These are phyloP conservation scores for Russula sp. DNA, from an alignment of 768 basidiomycete species.

Conservation along the genomic window DNA sequence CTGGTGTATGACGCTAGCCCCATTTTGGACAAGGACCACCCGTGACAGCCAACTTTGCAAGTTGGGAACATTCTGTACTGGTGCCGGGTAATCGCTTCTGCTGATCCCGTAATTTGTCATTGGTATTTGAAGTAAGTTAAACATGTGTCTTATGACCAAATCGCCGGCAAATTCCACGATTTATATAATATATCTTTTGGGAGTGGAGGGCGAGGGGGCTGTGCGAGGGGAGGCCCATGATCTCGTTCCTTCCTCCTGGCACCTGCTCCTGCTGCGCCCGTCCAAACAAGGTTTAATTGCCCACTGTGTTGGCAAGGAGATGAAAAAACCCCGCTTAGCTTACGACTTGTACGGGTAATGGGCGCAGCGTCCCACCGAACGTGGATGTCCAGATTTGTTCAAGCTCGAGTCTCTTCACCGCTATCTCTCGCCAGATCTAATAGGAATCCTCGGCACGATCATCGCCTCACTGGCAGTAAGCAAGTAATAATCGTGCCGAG, in stretches of 20 bases:
- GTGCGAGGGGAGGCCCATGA: not conserved
- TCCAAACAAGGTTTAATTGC: constrained; percentile 20
- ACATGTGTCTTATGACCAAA: not conserved
- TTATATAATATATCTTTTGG: not conserved
- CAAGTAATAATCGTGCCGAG: not conserved
- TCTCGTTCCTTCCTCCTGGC: not conserved
- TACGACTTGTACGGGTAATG: not conserved
- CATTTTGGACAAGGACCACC: not conserved
- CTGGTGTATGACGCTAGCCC: not conserved
- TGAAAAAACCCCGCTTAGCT: not conserved
- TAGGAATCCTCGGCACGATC: too few relatives aligned
- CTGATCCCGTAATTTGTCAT: not conserved
- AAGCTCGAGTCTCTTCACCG: not conserved
- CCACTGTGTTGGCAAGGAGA: constrained; percentile 18
- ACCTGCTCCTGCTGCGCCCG: not conserved
- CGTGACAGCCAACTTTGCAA: not conserved
- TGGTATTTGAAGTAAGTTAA: not conserved
- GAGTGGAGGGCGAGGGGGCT: not conserved
- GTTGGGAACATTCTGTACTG: constrained; percentile 6
- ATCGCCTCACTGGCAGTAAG: too few relatives aligned
- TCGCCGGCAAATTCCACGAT: not conserved
- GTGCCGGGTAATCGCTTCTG: not conserved
- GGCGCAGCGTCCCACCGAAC: not conserved
- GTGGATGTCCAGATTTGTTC: not conserved
- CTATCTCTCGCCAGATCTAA: not conserved